Percentiles rank a stretch among this genome's conserved stretches.
These are phyloP conservation scores for Sphagnum tenellum DNA, from an alignment of 225 moss, liverwort and hornwort species.

Conservation along the genomic window DNA sequence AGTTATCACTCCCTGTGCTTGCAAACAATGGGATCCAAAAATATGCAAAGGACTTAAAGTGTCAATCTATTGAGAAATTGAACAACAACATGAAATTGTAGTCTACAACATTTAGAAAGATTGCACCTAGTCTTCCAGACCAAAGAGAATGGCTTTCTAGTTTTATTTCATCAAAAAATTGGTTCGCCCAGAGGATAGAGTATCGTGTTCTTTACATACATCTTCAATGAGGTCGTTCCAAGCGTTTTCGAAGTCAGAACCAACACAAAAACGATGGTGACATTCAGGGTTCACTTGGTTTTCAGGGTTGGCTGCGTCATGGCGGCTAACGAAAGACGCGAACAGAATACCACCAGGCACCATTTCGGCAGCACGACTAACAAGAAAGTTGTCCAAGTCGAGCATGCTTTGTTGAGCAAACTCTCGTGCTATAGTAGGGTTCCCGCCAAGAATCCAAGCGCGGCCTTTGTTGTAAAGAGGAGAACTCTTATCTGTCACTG, in stretches of 20 bases:
- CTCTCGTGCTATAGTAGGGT: neutral
- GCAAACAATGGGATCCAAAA: no score
- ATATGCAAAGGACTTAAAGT: no score
- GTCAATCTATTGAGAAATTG: no score
- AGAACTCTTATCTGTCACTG: constrained; percentile 6
- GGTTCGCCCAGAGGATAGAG: neutral
- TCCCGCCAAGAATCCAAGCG: neutral
- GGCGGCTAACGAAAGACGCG: neutral
- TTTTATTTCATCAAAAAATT: no score
- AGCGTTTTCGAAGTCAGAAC: neutral
- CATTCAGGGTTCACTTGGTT: neutral
- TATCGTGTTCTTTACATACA: neutral
- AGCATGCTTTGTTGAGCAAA: constrained; percentile 2
- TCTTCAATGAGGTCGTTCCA: neutral
- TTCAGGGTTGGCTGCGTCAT: neutral
- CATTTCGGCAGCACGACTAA: constrained; percentile 9
- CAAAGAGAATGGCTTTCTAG: no score
- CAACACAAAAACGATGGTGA: neutral
- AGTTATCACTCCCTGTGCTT: constrained; percentile 2
- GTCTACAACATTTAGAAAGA: no score
- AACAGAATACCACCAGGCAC: constrained; percentile 19
- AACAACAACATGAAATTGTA: no score
- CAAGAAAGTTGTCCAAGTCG: constrained; percentile 13
- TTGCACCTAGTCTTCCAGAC: neutral
- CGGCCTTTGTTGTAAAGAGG: constrained; percentile 13